These are phyloP conservation scores for Paramecium octaurelia DNA, from an alignment of 73 alveolate genomes.

Conservation along the genomic window DNA sequence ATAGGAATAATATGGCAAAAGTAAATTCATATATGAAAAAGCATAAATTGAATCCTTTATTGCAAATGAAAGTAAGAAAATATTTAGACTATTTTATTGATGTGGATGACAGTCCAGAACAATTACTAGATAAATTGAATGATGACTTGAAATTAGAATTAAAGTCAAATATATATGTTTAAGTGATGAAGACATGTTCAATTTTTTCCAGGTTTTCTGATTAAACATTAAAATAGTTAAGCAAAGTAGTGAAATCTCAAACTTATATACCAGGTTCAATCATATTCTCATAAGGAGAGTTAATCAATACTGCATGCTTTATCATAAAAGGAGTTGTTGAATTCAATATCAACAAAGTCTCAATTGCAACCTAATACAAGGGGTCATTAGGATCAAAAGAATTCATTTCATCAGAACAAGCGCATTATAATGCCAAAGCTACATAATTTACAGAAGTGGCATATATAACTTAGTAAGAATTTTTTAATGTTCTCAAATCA, in stretches of 20 bases:
- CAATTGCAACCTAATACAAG: background rate
- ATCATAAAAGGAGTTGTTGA: background rate
- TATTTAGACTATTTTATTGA: slow-evolving; percentile 11
- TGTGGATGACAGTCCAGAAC: background rate
- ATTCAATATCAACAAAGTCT: background rate
- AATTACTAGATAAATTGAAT: background rate
- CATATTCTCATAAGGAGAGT: background rate
- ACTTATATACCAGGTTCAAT: background rate
- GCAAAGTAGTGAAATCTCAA: background rate
- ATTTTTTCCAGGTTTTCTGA: background rate
- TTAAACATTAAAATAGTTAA: background rate
- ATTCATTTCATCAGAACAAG: background rate
- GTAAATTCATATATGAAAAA: slow-evolving; percentile 26
- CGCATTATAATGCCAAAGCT: background rate
- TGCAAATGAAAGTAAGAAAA: background rate
- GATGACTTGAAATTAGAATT: background rate
- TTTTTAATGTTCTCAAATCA: background rate
- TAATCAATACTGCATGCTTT: background rate
- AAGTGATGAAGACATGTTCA: background rate
- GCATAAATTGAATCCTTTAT: background rate
- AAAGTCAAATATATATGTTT: background rate
- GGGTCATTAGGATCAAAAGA: slow-evolving; percentile 22
- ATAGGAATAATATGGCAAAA: slow-evolving; percentile 21
- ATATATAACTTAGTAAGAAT: background rate
- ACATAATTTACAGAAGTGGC: slow-evolving; percentile 2